phyloP scores from a whole-genome alignment of 345 rosid genomes.

The Corchorus capsularis region DNA sequence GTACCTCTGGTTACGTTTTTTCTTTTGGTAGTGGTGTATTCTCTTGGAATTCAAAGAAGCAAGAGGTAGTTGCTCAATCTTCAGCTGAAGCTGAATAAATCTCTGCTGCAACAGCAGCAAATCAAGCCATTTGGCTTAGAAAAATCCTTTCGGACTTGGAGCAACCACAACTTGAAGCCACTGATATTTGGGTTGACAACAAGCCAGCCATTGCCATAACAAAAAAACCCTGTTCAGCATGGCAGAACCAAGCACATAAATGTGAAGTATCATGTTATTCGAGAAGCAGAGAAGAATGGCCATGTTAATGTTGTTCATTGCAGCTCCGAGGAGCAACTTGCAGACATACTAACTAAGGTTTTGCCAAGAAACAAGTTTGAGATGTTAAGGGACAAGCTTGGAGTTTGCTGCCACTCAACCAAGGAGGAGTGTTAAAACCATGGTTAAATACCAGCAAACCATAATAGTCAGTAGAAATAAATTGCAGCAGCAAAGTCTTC shows the following conservation, averaged over 20 bases:
- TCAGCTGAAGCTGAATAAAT: conserved; percentile 9
- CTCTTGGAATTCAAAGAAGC: background rate
- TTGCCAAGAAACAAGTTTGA: too few species aligned
- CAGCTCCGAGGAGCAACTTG: too few species aligned
- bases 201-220: background rate
- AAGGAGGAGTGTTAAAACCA: too few species aligned
- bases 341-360: too few species aligned
- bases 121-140: conserved; percentile 1
- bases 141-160: background rate
- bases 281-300: background rate
- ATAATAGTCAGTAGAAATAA: too few species aligned
- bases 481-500: too few species aligned
- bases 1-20: background rate
- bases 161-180: background rate
- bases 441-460: too few species aligned
- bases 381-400: too few species aligned
- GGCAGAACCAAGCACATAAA: background rate
- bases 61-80: background rate
- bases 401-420: too few species aligned
- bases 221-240: background rate
- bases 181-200: background rate
- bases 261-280: background rate
- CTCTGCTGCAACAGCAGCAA: background rate
- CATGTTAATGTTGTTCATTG: too few species aligned
- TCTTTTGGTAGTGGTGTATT: background rate